phyloP scores from a whole-genome alignment of 306 rosid genomes.

The Lathyrus aphaca region DNA sequence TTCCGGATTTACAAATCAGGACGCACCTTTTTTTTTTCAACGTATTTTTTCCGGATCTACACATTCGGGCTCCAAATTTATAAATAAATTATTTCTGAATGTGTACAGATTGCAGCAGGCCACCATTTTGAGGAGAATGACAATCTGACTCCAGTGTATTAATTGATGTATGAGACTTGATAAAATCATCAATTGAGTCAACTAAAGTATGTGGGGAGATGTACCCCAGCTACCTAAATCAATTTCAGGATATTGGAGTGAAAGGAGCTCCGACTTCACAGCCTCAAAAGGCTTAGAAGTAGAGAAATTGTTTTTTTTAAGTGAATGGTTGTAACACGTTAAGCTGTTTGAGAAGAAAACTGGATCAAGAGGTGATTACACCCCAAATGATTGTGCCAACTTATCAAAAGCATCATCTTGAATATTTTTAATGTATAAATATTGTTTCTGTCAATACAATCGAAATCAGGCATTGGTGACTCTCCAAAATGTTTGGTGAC shows the following conservation, averaged over 20 bases:
- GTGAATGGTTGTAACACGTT: slow-evolving; percentile 71
- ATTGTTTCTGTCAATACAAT: slow-evolving; percentile 48
- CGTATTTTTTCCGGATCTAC: no score
- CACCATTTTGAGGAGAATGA: slow-evolving; percentile 75
- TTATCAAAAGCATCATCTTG: slow-evolving; percentile 51
- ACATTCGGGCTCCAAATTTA: no score
- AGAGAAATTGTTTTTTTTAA: slow-evolving; percentile 87
- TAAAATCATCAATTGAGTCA: slow-evolving; percentile 74
- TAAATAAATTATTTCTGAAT: no score
- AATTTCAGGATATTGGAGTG: slow-evolving; percentile 96
- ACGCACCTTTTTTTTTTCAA: no score
- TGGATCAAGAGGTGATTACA: slow-evolving; percentile 57
- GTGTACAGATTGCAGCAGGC: slow-evolving; percentile 86
- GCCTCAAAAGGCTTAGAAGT: slow-evolving; percentile 82
- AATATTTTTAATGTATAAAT: slow-evolving; percentile 52
- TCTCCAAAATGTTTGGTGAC: no score
- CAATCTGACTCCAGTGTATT: slow-evolving; percentile 63
- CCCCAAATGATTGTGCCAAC: slow-evolving; percentile 55
- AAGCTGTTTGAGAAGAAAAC: slow-evolving; percentile 57
- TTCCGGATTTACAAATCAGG: no score
- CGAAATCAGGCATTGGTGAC: slow-evolving; percentile 55
- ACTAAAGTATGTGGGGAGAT: slow-evolving; percentile 64
- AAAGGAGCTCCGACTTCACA: slow-evolving; percentile 99
- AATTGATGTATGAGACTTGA: slow-evolving; percentile 61
- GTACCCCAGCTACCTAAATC: slow-evolving; percentile 83